Evolutionary conservation across 768 basidiomycete genomes (phyloP), one percentile per base, ranked within the genome.

Genomic region (Candolleomyces efflorescens): DNA sequence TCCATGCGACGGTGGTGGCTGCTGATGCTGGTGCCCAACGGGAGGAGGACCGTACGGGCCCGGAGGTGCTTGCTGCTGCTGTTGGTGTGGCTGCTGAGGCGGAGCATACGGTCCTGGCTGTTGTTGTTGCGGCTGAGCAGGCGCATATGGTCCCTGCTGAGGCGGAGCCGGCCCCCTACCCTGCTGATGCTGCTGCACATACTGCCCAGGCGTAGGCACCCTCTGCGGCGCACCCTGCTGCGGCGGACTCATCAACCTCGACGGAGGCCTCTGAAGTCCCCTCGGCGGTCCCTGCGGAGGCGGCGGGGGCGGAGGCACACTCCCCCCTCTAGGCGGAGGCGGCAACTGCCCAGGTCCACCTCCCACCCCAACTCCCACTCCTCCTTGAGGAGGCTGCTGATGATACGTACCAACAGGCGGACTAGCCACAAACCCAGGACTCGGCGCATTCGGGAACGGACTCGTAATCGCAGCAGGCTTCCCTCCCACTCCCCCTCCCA

Each of bases 391-490:
- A 15, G 77, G 78, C 5, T 27, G 32, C 6, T 32, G 32, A 5
- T 5, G 2, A 32, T 32, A 32, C 32, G 32, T 82, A 74, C 6
- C 73, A 73, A n/a, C 78, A 73, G 45, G 73, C 73, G 5, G 75
- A 75, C 57, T 69, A 74, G 3, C n/a, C n/a, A n/a, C 75, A 78
- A 4, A 86, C 82, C 12, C 78, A 69, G 13, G 70, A 6, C n/a
- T n/a, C 23, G 32, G 65, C 5, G 81, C 76, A 63, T 90, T 88
- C 7, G 94, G 91, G 84, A 98, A 97, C 0, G 95, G 95, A 9
- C 92, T 82, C 7, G 86, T 85, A 64, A 98, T 95, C 2, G 94
- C 82, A 6, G 79, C 76, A 2, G 82, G 86, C 64, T 58, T 58
- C 7, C 17, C 41, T n/a, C n/a, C n/a, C n/a, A n/a, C n/a, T n/a